Evolutionary conservation across 371 early-diverging fungal genomes (phyloP).

Genomic region (Conidiobolus coronatus): DNA sequence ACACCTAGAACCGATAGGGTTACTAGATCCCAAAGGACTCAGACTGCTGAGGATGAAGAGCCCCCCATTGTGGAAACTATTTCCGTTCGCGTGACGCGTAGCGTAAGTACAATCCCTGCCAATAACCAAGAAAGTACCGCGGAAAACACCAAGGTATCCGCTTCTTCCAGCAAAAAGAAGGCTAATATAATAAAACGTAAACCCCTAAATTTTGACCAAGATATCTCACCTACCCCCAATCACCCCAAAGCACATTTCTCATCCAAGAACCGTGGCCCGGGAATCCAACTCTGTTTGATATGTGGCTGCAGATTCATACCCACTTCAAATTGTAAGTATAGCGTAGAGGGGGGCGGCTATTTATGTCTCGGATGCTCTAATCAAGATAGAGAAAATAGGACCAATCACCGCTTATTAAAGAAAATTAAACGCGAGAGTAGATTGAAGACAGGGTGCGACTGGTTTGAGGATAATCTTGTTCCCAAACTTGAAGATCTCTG

Average conservation of each 20-base stretch:
- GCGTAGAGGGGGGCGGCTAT: too few relatives aligned
- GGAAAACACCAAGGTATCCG: background rate
- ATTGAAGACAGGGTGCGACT: background rate
- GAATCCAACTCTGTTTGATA: too few relatives aligned
- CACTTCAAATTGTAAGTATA: too few relatives aligned
- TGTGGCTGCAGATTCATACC: too few relatives aligned
- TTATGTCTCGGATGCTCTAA: too few relatives aligned
- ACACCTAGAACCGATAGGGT: background rate
- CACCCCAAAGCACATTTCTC: too few relatives aligned
- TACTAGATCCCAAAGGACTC: background rate
- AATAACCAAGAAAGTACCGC: background rate
- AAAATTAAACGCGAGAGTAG: background rate
- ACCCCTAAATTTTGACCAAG: too few relatives aligned
- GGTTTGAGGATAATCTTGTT: conserved; percentile 7
- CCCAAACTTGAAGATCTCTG: conserved; percentile 34
- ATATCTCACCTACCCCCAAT: too few relatives aligned
- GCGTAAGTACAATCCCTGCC: background rate
- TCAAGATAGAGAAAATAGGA: background rate
- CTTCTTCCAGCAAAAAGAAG: background rate
- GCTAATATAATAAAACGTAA: background rate
- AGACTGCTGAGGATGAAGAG: background rate
- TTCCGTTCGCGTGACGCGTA: background rate
- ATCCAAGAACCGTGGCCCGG: too few relatives aligned
- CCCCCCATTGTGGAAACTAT: background rate
- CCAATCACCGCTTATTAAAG: background rate